Evolutionary conservation across 2,329 filamentous ascomycete species (phyloP).

Genomic region (Xylaria sp.): DNA sequence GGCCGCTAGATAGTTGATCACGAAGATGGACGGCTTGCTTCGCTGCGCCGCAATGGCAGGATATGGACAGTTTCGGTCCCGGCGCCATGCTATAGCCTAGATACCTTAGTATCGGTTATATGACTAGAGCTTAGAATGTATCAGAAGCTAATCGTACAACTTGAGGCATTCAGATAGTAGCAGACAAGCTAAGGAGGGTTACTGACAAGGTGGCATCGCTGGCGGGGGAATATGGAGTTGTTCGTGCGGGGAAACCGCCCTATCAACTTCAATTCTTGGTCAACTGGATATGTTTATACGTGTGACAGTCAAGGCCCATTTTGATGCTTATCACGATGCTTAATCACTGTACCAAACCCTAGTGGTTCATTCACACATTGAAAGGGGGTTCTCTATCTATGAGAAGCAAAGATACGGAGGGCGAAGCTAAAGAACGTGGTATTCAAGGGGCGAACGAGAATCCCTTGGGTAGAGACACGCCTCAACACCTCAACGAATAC

Average conservation of each 20-base stretch:
- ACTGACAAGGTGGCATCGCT: not conserved
- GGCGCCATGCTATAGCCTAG: conserved; percentile 20
- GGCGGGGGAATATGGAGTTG: not conserved
- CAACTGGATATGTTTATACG: not conserved
- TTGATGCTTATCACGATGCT: too few species aligned
- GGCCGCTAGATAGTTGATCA: not conserved
- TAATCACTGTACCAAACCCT: too few species aligned
- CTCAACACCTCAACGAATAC: too few species aligned
- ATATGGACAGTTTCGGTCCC: conserved; percentile 32
- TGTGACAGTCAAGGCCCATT: not conserved
- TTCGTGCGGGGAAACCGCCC: not conserved
- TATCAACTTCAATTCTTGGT: not conserved
- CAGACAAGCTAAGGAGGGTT: not conserved
- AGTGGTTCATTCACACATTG: too few species aligned
- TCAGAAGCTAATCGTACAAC: not conserved
- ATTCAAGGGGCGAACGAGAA: too few species aligned
- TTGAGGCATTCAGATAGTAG: not conserved
- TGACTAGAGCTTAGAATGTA: not conserved
- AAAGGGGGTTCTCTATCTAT: too few species aligned
- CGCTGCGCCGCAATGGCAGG: conserved; percentile 48
- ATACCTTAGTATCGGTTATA: not conserved
- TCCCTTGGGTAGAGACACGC: too few species aligned
- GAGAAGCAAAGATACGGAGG: too few species aligned
- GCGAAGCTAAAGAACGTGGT: too few species aligned
- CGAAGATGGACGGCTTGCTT: conserved; percentile 39